A percentile compares a stretch with the other conserved stretches of the same genome.
phyloP scores from a whole-genome alignment of 202 grass and related monocot genomes.

The Panicum virgatum region DNA sequence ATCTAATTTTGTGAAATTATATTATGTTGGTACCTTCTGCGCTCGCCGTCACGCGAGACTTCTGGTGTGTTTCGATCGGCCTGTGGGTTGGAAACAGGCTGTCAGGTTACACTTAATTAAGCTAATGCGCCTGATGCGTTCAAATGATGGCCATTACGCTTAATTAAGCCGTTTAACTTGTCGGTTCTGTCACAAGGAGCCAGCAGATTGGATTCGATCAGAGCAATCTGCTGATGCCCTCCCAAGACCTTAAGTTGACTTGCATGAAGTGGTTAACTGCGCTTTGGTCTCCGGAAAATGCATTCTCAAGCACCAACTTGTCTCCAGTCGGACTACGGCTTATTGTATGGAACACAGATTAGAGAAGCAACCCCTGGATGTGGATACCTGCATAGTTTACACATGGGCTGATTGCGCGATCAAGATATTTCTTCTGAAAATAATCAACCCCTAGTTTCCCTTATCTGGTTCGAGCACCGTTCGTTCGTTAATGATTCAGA shows the following conservation, averaged over 20 bases:
- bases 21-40: no score
- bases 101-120: no score
- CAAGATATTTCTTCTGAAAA: background rate
- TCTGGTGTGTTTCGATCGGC: no score
- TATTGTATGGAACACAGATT: background rate
- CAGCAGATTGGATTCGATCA: background rate
- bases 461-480: background rate
- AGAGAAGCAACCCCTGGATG: conserved; percentile 7
- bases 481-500: background rate
- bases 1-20: no score
- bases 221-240: background rate
- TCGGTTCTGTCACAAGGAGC: no score
- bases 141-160: no score
- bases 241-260: conserved; percentile 18
- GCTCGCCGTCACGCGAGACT: no score
- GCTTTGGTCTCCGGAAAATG: conserved; percentile 24
- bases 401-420: no score
- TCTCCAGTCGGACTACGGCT: background rate
- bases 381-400: background rate
- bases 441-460: background rate
- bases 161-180: no score
- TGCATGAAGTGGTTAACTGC: background rate
- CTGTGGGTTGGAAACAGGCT: no score
- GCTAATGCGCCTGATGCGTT: no score
- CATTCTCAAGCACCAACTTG: conserved; percentile 8